These are phyloP conservation scores for Fusarium anthophilum DNA, from an alignment of 2,329 filamentous ascomycete species.

Conservation along the genomic window DNA sequence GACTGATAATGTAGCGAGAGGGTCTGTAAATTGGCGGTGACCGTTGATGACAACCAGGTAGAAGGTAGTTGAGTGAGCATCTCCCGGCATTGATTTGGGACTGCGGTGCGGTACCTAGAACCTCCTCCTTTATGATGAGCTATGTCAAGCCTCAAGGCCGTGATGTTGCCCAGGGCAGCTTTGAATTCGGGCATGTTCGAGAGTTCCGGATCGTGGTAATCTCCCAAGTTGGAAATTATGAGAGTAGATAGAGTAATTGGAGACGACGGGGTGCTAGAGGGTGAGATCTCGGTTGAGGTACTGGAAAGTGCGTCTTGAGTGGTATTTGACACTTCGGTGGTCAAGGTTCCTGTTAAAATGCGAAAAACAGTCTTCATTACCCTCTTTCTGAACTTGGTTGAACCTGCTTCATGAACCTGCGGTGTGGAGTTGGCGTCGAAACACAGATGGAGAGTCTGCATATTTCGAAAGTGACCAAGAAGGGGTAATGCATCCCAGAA, in stretches of 20 bases:
- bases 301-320: background rate
- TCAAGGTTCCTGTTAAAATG: background rate
- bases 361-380: background rate
- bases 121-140: background rate
- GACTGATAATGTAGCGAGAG: background rate
- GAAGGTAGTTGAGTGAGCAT: background rate
- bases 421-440: background rate
- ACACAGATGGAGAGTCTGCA: background rate
- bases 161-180: background rate
- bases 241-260: background rate
- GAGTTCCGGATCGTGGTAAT: background rate
- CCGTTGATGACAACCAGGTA: background rate
- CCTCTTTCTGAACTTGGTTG: background rate
- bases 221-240: background rate
- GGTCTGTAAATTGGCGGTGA: background rate
- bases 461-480: background rate
- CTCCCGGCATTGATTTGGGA: background rate
- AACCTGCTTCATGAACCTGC: rapidly evolving
- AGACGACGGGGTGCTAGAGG: no score
- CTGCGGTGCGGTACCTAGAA: no score
- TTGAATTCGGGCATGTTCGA: background rate
- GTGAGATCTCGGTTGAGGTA: no score
- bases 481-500: background rate
- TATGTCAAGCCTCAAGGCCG: background rate
- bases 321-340: background rate